Evolutionary conservation across 2,329 filamentous ascomycete species (phyloP), one percentile per base, ranked within the genome.

Genomic region (Colletotrichum higginsianum): DNA sequence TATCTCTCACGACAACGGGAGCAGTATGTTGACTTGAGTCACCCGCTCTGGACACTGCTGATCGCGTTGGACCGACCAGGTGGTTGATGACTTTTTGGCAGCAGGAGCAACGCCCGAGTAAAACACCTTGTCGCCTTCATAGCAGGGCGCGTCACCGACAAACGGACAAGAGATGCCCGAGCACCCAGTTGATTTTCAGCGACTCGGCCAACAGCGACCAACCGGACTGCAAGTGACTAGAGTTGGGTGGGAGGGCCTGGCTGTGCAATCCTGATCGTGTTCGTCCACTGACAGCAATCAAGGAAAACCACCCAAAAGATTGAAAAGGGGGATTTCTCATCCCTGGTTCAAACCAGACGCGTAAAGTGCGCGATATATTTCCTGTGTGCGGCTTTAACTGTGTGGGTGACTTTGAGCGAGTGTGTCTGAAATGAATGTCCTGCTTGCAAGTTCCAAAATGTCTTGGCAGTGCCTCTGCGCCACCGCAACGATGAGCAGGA

Each of bases 331-430:
- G 38, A 15, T 23, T 3, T 16, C 2, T 7, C 53, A 42, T 15
- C 53, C 35, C 18, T 7, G 5, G 38, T 40, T 23, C 8, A 9
- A 13, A 42, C 6, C 16, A 18, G 50, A 16, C 53, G 35, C 53
- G 35, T 42, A 57, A 12, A 57, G 50, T 71, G 64, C 57, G 64
- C 64, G 64, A 71, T 62, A 67, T 71, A 53, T 50, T 62, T 67
- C 30, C 5, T 61, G 23, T 35, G 13, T 15, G n/a, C 49, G 18
- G 46, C 35, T 23, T 12, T 50, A 6, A 12, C 7, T 12, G 44
- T 49, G 18, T 35, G 26, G 12, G 13, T 12, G 44, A 16, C 12
- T 35, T 26, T 23, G 30, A 47, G 7, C 30, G 26, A 12, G 13
- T 12, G 44, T 49, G 18, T 35, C 44, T 49, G 30, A 47, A 4